Evolutionary conservation across 768 basidiomycete genomes (phyloP), one percentile per base, ranked within the genome.

Genomic region (Russula vinacea): DNA sequence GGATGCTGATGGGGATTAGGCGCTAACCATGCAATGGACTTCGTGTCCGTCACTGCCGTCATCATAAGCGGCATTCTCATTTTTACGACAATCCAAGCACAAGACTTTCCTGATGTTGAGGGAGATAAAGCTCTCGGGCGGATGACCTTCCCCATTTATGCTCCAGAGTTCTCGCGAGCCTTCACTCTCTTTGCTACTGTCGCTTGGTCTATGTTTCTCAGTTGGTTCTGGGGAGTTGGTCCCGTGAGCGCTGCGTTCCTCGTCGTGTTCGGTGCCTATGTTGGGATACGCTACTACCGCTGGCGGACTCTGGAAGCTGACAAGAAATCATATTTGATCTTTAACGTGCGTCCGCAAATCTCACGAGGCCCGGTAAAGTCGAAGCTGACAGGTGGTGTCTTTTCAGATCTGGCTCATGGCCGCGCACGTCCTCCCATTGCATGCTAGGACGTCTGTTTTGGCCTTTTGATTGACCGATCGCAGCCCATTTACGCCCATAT

Each of bases 81-180:
- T 57, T 63, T 66, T 56, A 71, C 70, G 42, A 71, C 71, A 37
- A 68, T 71, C 22, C 71, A 69, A 52, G 61, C 64, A n/a, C 71
- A 71, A 39, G 71, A 72, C 61, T 71, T 72, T 61, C 63, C 64
- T 17, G 71, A 72, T 56, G 69, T 70, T 29, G 69, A 67, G 47
- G 71, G 71, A 49, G 71, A 72, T 58, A 62, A 53, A 39, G 63
- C 59, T 17, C 55, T 63, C 14, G 71, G 71, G 26, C 69, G 71
- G 8, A 59, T 55, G 40, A 72, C 71, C 17, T 68, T 71, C 50
- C 70, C 70, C 7, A 71, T 69, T 32, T 67, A 67, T 52, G 66
- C 66, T 13, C 71, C 71, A 2, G 55, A 61, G 22, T 59, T 65
- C 53, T 71, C 71, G 37, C 60, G 71, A 22, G 24, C 61, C 32